These are phyloP conservation scores for Saussurea involucrata DNA, from an alignment of 129 eudicot genomes.

Conservation along the genomic window DNA sequence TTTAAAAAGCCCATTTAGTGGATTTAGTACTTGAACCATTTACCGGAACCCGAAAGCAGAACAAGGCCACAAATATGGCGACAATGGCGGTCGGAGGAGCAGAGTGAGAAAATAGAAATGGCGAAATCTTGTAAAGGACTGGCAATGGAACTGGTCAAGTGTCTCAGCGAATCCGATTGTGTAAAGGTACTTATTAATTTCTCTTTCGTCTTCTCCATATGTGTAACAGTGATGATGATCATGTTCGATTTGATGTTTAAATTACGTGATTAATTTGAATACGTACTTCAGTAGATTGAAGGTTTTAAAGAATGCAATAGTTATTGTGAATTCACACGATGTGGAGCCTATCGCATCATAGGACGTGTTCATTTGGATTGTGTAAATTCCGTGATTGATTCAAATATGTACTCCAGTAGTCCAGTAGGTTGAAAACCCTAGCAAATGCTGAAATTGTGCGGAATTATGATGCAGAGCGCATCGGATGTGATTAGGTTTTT, in stretches of 20 bases:
- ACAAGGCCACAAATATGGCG: not conserved
- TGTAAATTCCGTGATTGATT: not conserved
- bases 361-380: not conserved
- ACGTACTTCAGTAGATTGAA: not conserved
- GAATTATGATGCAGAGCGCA: not conserved
- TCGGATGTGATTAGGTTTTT: no score
- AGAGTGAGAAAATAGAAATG: slow-evolving; percentile 23
- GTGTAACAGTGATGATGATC: not conserved
- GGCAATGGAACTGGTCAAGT: slow-evolving; percentile 64
- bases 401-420: not conserved
- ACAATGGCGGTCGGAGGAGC: not conserved
- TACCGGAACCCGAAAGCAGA: not conserved
- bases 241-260: not conserved
- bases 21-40: not conserved
- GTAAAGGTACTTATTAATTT: slow-evolving; percentile 42
- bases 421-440: not conserved
- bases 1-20: not conserved
- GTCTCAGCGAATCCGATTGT: slow-evolving; percentile 78
- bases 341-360: not conserved
- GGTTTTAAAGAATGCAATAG: not conserved
- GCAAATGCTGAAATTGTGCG: not conserved
- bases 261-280: not conserved
- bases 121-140: slow-evolving; percentile 75
- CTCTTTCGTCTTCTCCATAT: not conserved
- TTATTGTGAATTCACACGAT: not conserved